Percentiles rank a stretch among this genome's conserved stretches.
These are phyloP conservation scores for Suillus cothurnatus DNA, from an alignment of 768 basidiomycete genomes.

Conservation along the genomic window DNA sequence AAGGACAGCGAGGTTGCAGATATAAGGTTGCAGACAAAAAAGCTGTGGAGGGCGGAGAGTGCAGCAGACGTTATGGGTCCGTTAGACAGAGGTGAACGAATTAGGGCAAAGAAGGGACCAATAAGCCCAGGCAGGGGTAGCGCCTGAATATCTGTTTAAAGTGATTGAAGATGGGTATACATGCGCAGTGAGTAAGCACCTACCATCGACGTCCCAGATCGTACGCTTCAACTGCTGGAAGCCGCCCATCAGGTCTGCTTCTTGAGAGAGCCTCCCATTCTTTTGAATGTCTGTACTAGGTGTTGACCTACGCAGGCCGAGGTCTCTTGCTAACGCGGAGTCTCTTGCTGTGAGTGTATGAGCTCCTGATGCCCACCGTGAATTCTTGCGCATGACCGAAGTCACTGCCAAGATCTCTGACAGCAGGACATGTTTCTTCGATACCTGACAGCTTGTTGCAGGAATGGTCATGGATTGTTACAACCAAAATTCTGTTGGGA, in stretches of 20 bases:
- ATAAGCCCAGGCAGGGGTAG: slow-evolving; percentile 67
- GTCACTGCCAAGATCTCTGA: slow-evolving; percentile 93
- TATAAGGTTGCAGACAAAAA: slow-evolving; percentile 82
- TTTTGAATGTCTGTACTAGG: slow-evolving; percentile 44
- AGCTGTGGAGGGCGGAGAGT: slow-evolving; percentile 82
- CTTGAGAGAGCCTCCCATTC: slow-evolving; percentile 57
- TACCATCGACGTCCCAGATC: slow-evolving; percentile 70
- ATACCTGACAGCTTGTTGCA: slow-evolving; percentile 32
- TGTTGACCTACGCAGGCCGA: slow-evolving; percentile 68
- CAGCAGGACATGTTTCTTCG: slow-evolving; percentile 78
- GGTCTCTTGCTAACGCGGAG: slow-evolving; percentile 69
- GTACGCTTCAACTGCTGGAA: slow-evolving; percentile 85
- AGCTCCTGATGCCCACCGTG: slow-evolving; percentile 86
- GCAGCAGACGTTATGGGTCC: slow-evolving; percentile 98
- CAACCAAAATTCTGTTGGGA: not conserved
- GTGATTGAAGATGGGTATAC: not conserved
- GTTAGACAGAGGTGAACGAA: slow-evolving; percentile 92
- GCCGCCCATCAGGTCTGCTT: slow-evolving; percentile 85
- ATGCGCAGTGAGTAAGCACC: slow-evolving; percentile 22
- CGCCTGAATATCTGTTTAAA: slow-evolving; percentile 54
- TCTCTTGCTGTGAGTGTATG: slow-evolving; percentile 64
- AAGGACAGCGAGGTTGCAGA: slow-evolving; percentile 55
- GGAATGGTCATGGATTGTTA: not conserved
- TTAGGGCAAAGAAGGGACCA: slow-evolving; percentile 88
- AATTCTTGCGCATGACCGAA: slow-evolving; percentile 96